Percentiles rank a stretch among this genome's conserved stretches.
Conservation (phyloP, 2,329 filamentous ascomycete genomes). For the Grosmannia serpens region DNA sequence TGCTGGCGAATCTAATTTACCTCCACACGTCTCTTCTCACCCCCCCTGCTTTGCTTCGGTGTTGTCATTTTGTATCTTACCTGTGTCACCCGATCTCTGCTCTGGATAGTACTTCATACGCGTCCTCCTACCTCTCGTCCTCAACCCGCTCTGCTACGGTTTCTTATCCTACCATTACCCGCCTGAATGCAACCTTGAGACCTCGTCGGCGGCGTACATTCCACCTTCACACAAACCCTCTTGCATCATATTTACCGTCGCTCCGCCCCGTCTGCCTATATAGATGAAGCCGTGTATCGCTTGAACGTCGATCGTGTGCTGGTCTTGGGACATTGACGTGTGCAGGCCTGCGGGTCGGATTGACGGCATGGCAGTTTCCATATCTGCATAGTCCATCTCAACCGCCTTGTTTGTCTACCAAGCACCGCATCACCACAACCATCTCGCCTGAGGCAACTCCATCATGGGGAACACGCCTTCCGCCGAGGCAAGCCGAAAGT, state of each 20-base stretch:
- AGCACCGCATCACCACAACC: background rate
- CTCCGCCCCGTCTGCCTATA: background rate
- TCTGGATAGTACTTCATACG: background rate
- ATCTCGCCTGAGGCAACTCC: slow-evolving; percentile 1
- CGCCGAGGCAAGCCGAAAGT: slow-evolving; percentile 26
- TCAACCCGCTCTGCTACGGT: background rate
- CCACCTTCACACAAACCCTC: background rate
- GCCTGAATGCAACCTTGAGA: background rate
- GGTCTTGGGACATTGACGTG: background rate
- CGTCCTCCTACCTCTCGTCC: background rate
- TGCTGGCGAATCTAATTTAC: background rate
- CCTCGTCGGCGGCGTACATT: background rate
- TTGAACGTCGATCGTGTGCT: slow-evolving; percentile 7
- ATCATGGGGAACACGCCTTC: slow-evolving; percentile 42
- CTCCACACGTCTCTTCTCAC: background rate
- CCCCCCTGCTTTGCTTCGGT: background rate
- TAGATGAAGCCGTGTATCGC: slow-evolving; percentile 19
- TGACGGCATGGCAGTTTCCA: slow-evolving; percentile 28
- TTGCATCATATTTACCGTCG: background rate
- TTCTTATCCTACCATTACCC: background rate
- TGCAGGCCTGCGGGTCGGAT: slow-evolving; percentile 18
- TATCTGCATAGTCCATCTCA: slow-evolving; percentile 23
- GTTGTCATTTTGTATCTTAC: background rate
- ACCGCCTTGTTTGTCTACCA: slow-evolving; percentile 2
- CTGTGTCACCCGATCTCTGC: background rate